These are phyloP conservation scores for Domatiomyces globalis DNA, from an alignment of 2,329 filamentous ascomycete genomes.

Conservation along the genomic window DNA sequence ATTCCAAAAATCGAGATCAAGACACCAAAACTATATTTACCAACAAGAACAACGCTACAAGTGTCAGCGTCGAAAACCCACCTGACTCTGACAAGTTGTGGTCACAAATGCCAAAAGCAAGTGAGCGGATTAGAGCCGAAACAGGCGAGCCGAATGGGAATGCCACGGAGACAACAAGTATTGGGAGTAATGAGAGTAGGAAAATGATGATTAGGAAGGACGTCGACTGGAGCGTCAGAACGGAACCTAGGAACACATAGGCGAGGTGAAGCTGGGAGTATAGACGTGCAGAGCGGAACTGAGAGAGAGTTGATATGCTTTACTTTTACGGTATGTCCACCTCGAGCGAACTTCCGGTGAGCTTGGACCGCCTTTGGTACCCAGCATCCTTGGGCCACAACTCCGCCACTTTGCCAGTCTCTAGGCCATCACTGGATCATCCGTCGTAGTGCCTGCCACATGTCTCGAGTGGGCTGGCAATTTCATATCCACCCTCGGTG, in stretches of 20 bases:
- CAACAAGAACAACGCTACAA: not conserved
- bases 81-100: not conserved
- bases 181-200: slow-evolving; percentile 9
- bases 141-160: not conserved
- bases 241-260: not conserved
- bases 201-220: slow-evolving; percentile 10
- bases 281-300: too few species aligned
- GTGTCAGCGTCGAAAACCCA: not conserved
- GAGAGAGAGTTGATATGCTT: too few species aligned
- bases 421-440: too few species aligned
- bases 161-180: slow-evolving; percentile 5
- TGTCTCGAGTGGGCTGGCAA: too few species aligned
- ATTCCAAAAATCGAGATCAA: slow-evolving; percentile 1
- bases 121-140: not conserved
- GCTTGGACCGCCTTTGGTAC: not conserved
- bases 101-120: not conserved
- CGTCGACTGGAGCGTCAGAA: not conserved
- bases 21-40: not conserved
- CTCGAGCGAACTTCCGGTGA: not conserved
- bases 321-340: too few species aligned
- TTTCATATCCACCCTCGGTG: too few species aligned
- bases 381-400: not conserved
- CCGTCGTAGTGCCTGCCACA: too few species aligned
- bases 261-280: not conserved
- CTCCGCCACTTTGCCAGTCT: not conserved